Conservation (phyloP, 345 rosid genomes). For the Iberis pinnata region DNA sequence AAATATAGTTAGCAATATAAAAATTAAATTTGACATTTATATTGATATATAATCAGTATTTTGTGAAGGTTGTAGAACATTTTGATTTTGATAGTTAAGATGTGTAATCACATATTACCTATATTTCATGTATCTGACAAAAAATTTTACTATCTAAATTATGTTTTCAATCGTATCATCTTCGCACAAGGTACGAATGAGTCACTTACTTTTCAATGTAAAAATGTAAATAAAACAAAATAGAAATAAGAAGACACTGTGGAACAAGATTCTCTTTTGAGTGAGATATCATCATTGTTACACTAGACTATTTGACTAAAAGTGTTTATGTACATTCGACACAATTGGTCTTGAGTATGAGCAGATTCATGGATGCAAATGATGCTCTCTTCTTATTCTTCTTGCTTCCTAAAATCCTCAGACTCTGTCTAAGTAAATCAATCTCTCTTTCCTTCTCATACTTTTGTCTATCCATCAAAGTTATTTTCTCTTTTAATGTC, state of each 20-base stretch:
- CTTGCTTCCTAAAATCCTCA: slow-evolving; percentile 45
- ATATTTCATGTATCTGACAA: too few relatives aligned
- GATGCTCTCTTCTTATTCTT: slow-evolving; percentile 23
- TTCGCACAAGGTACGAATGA: too few relatives aligned
- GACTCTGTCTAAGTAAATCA: slow-evolving; percentile 67
- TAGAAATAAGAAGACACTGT: neutral
- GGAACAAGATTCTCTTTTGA: neutral
- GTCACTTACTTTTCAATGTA: too few relatives aligned
- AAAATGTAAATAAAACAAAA: neutral
- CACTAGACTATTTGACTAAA: slow-evolving; percentile 17
- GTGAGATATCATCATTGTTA: neutral
- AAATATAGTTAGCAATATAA: too few relatives aligned
- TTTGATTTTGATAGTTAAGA: too few relatives aligned
- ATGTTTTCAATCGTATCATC: too few relatives aligned
- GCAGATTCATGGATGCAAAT: slow-evolving; percentile 11
- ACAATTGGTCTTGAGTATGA: slow-evolving; percentile 24
- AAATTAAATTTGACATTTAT: too few relatives aligned
- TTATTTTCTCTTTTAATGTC: slow-evolving; percentile 34
- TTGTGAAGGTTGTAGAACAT: too few relatives aligned
- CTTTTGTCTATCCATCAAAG: slow-evolving; percentile 41
- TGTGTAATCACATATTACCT: too few relatives aligned
- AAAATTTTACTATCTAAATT: too few relatives aligned
- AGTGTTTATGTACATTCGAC: slow-evolving; percentile 30
- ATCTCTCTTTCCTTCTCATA: slow-evolving; percentile 48
- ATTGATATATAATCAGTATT: too few relatives aligned